Percentiles rank a stretch among this genome's conserved stretches.
These are phyloP conservation scores for Aristolochia contorta DNA, from an alignment of 164 flowering plant genomes.

Conservation along the genomic window DNA sequence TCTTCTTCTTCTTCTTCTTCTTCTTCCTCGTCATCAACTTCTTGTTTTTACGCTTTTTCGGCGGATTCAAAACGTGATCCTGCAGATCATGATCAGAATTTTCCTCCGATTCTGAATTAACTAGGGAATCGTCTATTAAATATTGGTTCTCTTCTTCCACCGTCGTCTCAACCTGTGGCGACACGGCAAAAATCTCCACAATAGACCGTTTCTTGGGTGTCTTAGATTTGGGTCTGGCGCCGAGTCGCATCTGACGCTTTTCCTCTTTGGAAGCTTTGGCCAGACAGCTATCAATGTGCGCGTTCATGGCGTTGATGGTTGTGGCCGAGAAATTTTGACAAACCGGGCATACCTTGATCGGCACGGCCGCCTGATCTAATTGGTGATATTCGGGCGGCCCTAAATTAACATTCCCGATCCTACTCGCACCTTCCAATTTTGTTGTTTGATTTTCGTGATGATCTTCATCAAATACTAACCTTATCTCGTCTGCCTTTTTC, in stretches of 20 bases:
- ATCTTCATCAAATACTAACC: too few species aligned
- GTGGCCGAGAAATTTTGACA: constrained; percentile 24
- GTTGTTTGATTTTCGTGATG: too few species aligned
- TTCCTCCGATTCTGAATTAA: constrained; percentile 4
- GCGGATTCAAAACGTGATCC: background rate
- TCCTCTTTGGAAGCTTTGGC: constrained; percentile 18
- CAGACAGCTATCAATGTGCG: constrained; percentile 26
- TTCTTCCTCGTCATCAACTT: background rate
- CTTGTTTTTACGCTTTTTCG: constrained; percentile 3
- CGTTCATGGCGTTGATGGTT: constrained; percentile 29
- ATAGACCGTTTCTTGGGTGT: constrained; percentile 54
- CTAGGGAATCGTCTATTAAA: constrained; percentile 4
- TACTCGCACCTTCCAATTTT: too few species aligned
- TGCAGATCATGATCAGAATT: background rate
- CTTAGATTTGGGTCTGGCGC: constrained; percentile 18
- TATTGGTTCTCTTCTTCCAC: too few species aligned
- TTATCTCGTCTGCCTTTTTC: background rate
- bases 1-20: constrained; percentile 8
- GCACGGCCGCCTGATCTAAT: too few species aligned
- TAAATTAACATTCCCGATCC: too few species aligned
- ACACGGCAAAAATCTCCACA: constrained; percentile 47
- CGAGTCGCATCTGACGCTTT: constrained; percentile 3
- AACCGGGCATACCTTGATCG: constrained; percentile 38
- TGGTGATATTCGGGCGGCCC: constrained; percentile 1
- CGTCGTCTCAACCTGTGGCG: constrained; percentile 30